Evolutionary conservation across 2,329 filamentous ascomycete species (phyloP).

Genomic region (Aspergillus ruber): DNA sequence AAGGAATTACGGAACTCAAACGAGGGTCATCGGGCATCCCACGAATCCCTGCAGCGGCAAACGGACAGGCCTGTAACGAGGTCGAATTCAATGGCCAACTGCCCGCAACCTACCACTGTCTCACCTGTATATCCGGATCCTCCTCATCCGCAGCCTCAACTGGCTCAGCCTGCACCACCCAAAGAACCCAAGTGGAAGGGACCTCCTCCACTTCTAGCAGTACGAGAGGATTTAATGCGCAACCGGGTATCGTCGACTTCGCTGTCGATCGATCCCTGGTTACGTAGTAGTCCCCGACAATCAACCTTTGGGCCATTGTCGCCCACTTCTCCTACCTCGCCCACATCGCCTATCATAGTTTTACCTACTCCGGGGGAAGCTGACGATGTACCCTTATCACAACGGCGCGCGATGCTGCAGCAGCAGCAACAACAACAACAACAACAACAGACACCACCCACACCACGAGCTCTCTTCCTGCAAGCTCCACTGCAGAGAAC

Average conservation of each 20-base stretch:
- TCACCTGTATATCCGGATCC: background rate
- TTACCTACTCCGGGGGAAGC: constrained; percentile 33
- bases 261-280: constrained; percentile 25
- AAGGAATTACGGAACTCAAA: constrained; percentile 7
- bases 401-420: constrained; percentile 57
- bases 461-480: constrained; percentile 34
- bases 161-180: background rate
- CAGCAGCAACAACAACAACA: constrained; percentile 47
- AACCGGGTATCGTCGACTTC: constrained; percentile 33
- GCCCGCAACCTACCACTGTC: background rate
- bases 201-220: constrained; percentile 46
- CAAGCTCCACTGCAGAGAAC: constrained; percentile 26
- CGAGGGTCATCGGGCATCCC: constrained; percentile 11
- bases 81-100: background rate
- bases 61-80: background rate
- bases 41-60: constrained; percentile 6
- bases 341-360: constrained; percentile 10
- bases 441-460: constrained; percentile 15
- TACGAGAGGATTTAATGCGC: constrained; percentile 48
- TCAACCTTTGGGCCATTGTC: constrained; percentile 14
- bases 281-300: constrained; percentile 21
- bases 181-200: constrained; percentile 18
- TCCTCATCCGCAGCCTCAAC: constrained; percentile 1
- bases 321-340: background rate
- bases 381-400: constrained; percentile 67